phyloP scores from a whole-genome alignment of 1,284 basidiomycete genomes.

The Rhodotorula sp. region DNA sequence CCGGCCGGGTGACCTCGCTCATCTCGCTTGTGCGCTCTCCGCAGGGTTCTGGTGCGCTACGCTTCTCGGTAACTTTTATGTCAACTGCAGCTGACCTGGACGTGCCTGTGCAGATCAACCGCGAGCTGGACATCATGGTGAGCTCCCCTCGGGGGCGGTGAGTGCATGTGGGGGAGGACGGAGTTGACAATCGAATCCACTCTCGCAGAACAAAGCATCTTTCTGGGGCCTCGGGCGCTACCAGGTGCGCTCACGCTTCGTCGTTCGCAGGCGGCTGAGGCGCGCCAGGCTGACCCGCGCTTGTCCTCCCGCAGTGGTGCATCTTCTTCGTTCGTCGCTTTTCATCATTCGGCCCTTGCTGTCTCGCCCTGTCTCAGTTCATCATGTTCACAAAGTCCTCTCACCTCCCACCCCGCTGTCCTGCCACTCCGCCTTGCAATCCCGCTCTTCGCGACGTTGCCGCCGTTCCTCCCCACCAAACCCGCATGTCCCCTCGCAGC shows the following conservation, averaged over 20 bases:
- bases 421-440: background rate
- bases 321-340: slow-evolving; percentile 61
- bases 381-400: no score
- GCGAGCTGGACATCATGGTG: slow-evolving; percentile 56
- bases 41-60: slow-evolving; percentile 9
- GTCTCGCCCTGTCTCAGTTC: no score
- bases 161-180: no score
- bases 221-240: slow-evolving; percentile 59
- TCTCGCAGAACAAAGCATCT: slow-evolving; percentile 15
- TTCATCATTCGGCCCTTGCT: background rate
- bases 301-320: slow-evolving; percentile 68
- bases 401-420: background rate
- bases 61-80: background rate
- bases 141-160: background rate
- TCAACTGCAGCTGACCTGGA: background rate
- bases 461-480: no score
- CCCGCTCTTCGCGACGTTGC: no score
- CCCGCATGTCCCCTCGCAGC: no score
- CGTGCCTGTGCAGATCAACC: slow-evolving; percentile 55
- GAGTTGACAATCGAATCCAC: background rate
- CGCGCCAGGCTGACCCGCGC: slow-evolving; percentile 53
- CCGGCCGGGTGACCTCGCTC: background rate
- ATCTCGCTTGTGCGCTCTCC: background rate
- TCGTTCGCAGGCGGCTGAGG: background rate
- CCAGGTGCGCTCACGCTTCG: slow-evolving; percentile 57